Base-by-base conservation (phyloP, 2,329 filamentous ascomycete species). In the Cytospora paraplurivora region DNA sequence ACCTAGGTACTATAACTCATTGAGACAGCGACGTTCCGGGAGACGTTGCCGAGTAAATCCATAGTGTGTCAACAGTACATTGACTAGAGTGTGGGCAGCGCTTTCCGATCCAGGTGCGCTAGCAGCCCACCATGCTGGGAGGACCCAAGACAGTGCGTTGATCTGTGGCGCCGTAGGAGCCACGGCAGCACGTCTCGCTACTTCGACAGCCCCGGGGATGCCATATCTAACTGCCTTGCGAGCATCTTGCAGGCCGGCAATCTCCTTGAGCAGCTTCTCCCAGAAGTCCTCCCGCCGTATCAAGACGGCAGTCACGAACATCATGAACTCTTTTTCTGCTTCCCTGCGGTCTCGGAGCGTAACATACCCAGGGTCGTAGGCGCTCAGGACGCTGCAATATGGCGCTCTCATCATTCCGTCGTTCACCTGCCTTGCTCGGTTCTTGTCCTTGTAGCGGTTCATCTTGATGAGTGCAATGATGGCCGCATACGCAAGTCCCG, bases 311-410 rank as follows among this genome's bases (percentile, higher is more conserved):
- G 41, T 15, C 8, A 47, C 6, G 13, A 15, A 47, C 1, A 7
- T 47, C 3, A 19, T 4, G 41, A 47, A 47, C 2, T 47, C 41
- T 3, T 10, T 7, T n/a, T 47, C 7, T 7, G 41, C 41, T 19
- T 19, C 17, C n/a, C 4, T 4, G 17, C 6, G 5, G 3, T 1
- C 12, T 7, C 8, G 5, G 7, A n/a, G 1, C 7, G 2, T 19
- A 13, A 10, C n/a, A 8, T 19, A 4, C 7, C 11, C n/a, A 27
- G 27, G 27, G 41, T 8, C 1, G n/a, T 5, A 10, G 2, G n/a
- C 6, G 6, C 4, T 10, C 41, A 19, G n/a, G n/a, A 7, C 19
- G 41, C 41, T 19, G 41, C 27, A 27, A 27, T 3, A 27, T 27
- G 27, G 27, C 4, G 27, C 27, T 27, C 27, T 27, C 27, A 27